phyloP scores from a whole-genome alignment of 768 basidiomycete species.

The Rhodotorula diobovata region DNA sequence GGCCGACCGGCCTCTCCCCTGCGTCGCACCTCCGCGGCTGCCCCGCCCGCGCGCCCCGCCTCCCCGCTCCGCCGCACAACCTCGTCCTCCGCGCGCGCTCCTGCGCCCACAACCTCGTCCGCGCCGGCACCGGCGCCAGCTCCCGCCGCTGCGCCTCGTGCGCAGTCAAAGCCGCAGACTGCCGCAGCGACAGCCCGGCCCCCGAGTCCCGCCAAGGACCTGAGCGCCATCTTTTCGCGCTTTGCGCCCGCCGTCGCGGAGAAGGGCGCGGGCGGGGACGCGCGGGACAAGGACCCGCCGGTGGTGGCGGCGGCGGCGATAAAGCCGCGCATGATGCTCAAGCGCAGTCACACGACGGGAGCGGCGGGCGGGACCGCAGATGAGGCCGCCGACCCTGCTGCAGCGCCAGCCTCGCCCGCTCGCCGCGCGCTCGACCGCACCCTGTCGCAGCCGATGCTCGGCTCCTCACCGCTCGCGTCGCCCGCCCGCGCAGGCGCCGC shows the following conservation, averaged over 20 bases:
- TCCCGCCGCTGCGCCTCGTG: too few species aligned
- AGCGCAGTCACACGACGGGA: neutral
- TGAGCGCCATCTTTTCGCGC: constrained; percentile 22
- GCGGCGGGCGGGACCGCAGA: neutral
- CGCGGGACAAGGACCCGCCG: neutral
- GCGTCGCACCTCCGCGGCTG: too few species aligned
- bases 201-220: constrained; percentile 18
- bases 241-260: constrained; percentile 4
- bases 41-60: too few species aligned
- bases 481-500: constrained; percentile 30
- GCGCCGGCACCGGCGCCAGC: too few species aligned
- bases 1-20: neutral
- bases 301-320: too few species aligned
- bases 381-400: neutral
- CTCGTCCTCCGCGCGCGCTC: neutral
- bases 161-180: too few species aligned
- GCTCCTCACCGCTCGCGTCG: neutral
- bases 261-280: too few species aligned
- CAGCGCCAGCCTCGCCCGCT: neutral
- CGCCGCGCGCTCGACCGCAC: constrained; percentile 5
- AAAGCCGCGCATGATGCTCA: neutral
- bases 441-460: neutral
- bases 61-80: neutral
- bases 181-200: neutral
- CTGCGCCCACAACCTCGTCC: neutral